phyloP scores from a whole-genome alignment of 805 yeast genomes.

The Starmerella cellae region DNA sequence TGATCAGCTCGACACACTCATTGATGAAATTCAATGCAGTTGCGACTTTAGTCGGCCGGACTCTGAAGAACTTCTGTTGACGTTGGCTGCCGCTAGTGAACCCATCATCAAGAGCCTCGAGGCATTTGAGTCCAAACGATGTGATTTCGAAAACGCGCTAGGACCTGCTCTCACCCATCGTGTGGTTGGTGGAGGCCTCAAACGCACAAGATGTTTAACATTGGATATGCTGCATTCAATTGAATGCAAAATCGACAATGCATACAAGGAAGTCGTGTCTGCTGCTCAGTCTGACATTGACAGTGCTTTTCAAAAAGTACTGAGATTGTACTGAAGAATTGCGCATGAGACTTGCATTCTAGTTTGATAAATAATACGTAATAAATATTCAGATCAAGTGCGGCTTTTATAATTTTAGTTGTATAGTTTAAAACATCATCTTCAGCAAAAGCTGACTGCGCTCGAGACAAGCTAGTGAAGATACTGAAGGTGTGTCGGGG shows the following conservation, averaged over 20 bases:
- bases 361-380: too few species aligned
- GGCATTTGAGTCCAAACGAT: slow-evolving; percentile 1
- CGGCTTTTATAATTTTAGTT: too few species aligned
- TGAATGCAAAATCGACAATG: slow-evolving; percentile 7
- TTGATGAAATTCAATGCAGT: slow-evolving; percentile 15
- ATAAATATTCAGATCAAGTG: too few species aligned
- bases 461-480: too few species aligned
- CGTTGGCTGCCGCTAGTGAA: slow-evolving; percentile 3
- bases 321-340: slow-evolving; percentile 6
- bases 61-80: slow-evolving; percentile 5
- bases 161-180: slow-evolving; percentile 12
- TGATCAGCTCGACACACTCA: slow-evolving; percentile 7
- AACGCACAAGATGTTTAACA: slow-evolving; percentile 6
- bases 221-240: slow-evolving; percentile 11
- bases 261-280: slow-evolving; percentile 3
- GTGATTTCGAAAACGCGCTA: slow-evolving; percentile 10
- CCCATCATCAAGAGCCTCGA: slow-evolving; percentile 9
- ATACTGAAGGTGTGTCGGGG: too few species aligned
- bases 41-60: slow-evolving; percentile 10
- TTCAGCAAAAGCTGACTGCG: too few species aligned
- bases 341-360: neutral
- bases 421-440: too few species aligned
- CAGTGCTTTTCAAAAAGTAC: slow-evolving; percentile 8
- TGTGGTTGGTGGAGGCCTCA: slow-evolving; percentile 12
- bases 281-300: slow-evolving; percentile 5